Conservation (phyloP, 108 stramenopile species). For the Cyclotella atomus region DNA sequence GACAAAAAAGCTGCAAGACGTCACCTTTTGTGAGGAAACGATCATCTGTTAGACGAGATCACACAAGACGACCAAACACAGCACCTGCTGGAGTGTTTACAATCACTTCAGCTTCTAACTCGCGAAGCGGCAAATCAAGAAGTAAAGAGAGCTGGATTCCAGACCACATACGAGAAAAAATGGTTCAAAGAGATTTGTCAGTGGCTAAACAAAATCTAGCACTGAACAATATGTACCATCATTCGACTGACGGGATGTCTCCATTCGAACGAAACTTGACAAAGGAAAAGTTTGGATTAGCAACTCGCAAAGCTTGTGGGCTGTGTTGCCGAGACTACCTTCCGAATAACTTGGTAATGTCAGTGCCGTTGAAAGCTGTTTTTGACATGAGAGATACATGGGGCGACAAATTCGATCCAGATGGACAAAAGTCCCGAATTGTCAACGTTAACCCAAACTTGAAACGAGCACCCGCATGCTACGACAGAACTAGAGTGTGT, state of each 20-base stretch:
- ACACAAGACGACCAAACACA: background rate
- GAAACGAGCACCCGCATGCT: slow-evolving; percentile 13
- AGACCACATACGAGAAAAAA: slow-evolving; percentile 6
- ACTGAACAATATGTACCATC: slow-evolving; percentile 3
- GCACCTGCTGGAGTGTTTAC: background rate
- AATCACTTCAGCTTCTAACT: background rate
- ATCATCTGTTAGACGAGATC: background rate
- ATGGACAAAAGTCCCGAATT: slow-evolving; percentile 1
- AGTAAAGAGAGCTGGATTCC: slow-evolving; percentile 17
- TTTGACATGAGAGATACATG: slow-evolving; percentile 29
- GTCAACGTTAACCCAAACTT: slow-evolving; percentile 25
- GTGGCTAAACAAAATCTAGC: slow-evolving; percentile 1
- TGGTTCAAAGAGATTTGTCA: slow-evolving; percentile 9
- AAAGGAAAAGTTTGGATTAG: slow-evolving; percentile 22
- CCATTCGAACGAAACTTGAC: slow-evolving; percentile 7
- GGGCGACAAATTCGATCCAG: slow-evolving; percentile 30
- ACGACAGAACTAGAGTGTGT: slow-evolving; percentile 15
- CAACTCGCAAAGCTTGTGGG: slow-evolving; percentile 3
- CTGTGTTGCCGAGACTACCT: slow-evolving; percentile 20
- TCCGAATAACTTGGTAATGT: slow-evolving; percentile 27
- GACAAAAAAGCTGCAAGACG: background rate
- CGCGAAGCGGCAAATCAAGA: background rate
- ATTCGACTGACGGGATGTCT: background rate
- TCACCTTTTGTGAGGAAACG: background rate
- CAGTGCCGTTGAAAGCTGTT: slow-evolving; percentile 28